A percentile compares a stretch with the other conserved stretches of the same genome.
These are phyloP conservation scores for Asterionellopsis glacialis DNA, from an alignment of 108 stramenopile genomes.

Conservation along the genomic window DNA sequence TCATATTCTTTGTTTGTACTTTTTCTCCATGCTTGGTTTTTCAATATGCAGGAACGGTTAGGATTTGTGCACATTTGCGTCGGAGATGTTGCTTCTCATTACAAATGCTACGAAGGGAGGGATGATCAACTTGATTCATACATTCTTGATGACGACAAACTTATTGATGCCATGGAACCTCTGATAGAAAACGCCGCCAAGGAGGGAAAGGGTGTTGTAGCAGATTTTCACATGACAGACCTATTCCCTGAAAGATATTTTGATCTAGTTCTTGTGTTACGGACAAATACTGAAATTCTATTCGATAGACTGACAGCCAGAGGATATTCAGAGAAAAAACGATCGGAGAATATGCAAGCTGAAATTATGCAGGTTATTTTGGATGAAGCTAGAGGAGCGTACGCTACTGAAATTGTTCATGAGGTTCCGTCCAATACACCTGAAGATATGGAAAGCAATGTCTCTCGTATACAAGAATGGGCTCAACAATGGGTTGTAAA, in stretches of 20 bases:
- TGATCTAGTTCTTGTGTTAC: slow-evolving; percentile 87
- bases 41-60: slow-evolving; percentile 28
- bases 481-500: slow-evolving; percentile 49
- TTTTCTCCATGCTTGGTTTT: no score
- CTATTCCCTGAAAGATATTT: slow-evolving; percentile 97
- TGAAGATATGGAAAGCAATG: slow-evolving; percentile 80
- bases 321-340: slow-evolving; percentile 85
- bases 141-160: slow-evolving; percentile 90
- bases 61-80: slow-evolving; percentile 70
- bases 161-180: slow-evolving; percentile 79
- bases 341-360: slow-evolving; percentile 86
- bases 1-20: no score
- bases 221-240: slow-evolving; percentile 90
- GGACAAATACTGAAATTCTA: slow-evolving; percentile 76
- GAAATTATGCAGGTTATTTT: slow-evolving; percentile 94
- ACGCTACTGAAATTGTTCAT: slow-evolving; percentile 86
- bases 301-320: slow-evolving; percentile 85
- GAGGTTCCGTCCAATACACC: slow-evolving; percentile 78
- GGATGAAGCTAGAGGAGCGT: slow-evolving; percentile 88
- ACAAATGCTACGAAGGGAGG: slow-evolving; percentile 80
- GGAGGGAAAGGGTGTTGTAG: slow-evolving; percentile 68
- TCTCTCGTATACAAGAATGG: slow-evolving; percentile 66
- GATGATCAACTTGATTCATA: slow-evolving; percentile 85
- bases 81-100: slow-evolving; percentile 67
- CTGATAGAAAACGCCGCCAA: slow-evolving; percentile 62